Evolutionary conservation across 148 eudicot species (phyloP).

Genomic region (Vaccinium darrowii): DNA sequence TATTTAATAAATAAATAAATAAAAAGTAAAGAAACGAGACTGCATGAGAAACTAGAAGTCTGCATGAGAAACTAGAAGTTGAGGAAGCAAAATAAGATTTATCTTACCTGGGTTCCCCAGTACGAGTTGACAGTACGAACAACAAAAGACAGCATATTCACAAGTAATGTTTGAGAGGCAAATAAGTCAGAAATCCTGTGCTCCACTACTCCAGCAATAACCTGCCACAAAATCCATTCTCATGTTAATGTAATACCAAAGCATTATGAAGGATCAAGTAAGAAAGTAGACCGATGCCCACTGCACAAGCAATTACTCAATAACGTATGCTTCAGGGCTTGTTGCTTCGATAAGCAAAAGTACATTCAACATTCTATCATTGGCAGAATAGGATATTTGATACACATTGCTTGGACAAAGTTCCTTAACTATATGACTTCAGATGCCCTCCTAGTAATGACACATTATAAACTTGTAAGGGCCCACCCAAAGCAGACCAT

Average conservation of each 20-base stretch:
- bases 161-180: conserved; percentile 68
- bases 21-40: not conserved
- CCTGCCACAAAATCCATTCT: conserved; percentile 40
- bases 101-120: conserved; percentile 95
- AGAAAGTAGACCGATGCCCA: not conserved
- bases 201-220: conserved; percentile 93
- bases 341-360: not conserved
- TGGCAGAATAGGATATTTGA: not conserved
- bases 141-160: conserved; percentile 74
- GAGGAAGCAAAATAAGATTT: conserved; percentile 2
- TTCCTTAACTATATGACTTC: not conserved
- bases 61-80: conserved; percentile 8
- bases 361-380: not conserved
- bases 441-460: not conserved
- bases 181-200: conserved; percentile 84
- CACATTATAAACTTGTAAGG: not conserved
- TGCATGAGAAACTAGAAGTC: too few species aligned
- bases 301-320: not conserved
- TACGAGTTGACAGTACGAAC: conserved; percentile 78
- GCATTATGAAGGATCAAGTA: not conserved
- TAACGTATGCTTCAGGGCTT: conserved; percentile 2
- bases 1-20: not conserved
- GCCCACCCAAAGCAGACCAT: not conserved
- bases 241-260: conserved; percentile 2
- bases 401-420: not conserved